Base-by-base conservation (phyloP, 306 rosid species). In the Pyrus betulifolia region DNA sequence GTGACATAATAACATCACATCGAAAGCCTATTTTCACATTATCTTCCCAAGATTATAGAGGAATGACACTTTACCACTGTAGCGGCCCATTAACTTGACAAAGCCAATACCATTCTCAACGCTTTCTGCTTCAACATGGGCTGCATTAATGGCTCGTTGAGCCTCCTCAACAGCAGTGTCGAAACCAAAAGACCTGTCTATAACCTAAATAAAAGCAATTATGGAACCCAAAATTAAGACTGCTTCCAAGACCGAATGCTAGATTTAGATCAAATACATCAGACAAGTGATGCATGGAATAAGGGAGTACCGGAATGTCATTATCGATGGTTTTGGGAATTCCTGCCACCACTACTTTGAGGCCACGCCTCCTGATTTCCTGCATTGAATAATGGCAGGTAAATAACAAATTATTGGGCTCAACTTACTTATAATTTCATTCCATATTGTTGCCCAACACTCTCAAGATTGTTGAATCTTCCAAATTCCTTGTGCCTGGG, bases 1-100 rank as follows among this genome's bases (percentile, higher is more conserved):
- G 22, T 6, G 66, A 17, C 22, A 35, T 35, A 55, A 55, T 13
- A 33, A 17, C 35, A 72, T 30, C 45, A 57, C 38, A 61, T 33
- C 55, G 17, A 5, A 31, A 57, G 22, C 67, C 27, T 22, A 49
- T 60, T 23, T 25, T 40, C 68, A 59, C 25, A 40, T 42, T 5
- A 25, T 40, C 57, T 59, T 73, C 25, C 21, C 2, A 35, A 42
- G 55, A 5, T 22, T 31, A 31, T 25, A n/a, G 60, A 79, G 71
- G 64, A 55, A 46, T 63, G 67, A 73, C 44, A 79, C 82, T 84
- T 77, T 83, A 91, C 96, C 96, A 76, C 93, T 91, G 22, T 77
- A 40, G 81, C 93, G 93, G 18, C 92, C 89, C 96, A 91, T 91
- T 84, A 91, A 76, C 85, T 91, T 91, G 71, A 91, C 91, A 38